These are phyloP conservation scores for Jacaranda mimosifolia DNA, from an alignment of 257 asterid genomes.

Conservation along the genomic window DNA sequence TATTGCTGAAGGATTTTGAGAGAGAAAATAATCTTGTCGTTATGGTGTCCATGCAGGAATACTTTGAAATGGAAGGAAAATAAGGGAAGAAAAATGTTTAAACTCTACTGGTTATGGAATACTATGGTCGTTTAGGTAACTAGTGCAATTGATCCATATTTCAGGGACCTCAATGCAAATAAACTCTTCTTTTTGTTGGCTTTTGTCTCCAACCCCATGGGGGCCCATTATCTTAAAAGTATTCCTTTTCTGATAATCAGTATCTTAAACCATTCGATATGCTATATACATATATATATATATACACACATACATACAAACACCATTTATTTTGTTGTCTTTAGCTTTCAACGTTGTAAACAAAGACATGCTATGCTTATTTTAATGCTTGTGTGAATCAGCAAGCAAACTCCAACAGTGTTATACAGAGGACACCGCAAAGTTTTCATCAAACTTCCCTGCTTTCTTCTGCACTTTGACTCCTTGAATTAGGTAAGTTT, in stretches of 20 bases:
- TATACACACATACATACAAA: too few species aligned
- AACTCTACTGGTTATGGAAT: background rate
- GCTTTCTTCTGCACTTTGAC: slow-evolving; percentile 24
- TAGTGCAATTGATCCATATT: slow-evolving; percentile 10
- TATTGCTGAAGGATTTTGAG: slow-evolving; percentile 46
- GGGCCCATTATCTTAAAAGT: slow-evolving; percentile 12
- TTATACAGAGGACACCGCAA: background rate
- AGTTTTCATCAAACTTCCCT: slow-evolving; percentile 6
- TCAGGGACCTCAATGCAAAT: slow-evolving; percentile 37
- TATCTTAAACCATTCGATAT: too few species aligned
- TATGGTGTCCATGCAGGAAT: slow-evolving; percentile 50
- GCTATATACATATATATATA: background rate
- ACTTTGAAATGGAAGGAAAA: slow-evolving; percentile 18
- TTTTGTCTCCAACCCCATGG: background rate
- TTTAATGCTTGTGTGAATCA: slow-evolving; percentile 41
- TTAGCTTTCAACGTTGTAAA: slow-evolving; percentile 41
- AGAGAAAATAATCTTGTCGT: slow-evolving; percentile 44
- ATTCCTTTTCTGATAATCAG: too few species aligned
- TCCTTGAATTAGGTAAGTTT: slow-evolving; percentile 32
- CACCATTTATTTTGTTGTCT: too few species aligned
- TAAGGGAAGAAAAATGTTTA: background rate
- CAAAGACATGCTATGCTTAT: slow-evolving; percentile 30
- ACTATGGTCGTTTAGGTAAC: background rate
- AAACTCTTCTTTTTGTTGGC: background rate
- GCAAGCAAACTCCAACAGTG: slow-evolving; percentile 1